phyloP scores from a whole-genome alignment of 345 rosid species.

The Eucalyptus pumila region DNA sequence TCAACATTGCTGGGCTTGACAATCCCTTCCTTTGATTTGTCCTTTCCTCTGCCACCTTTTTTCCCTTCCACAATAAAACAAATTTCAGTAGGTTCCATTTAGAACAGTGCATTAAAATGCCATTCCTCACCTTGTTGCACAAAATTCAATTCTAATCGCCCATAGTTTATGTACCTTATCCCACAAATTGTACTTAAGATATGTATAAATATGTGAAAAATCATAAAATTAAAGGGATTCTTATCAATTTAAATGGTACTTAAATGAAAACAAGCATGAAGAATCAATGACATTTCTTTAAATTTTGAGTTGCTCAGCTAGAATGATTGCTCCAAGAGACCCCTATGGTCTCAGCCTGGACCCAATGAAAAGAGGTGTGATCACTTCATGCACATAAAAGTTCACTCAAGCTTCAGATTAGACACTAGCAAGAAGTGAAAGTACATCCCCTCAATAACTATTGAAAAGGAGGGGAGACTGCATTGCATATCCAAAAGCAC shows the following conservation, averaged over 20 bases:
- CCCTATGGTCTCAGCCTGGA: background rate
- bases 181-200: background rate
- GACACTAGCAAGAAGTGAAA: background rate
- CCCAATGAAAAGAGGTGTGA: background rate
- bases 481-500: background rate
- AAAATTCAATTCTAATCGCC: background rate
- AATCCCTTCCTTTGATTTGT: conserved; percentile 31
- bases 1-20: conserved; percentile 36
- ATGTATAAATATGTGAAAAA: background rate
- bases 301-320: background rate
- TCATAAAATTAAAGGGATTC: background rate
- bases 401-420: background rate
- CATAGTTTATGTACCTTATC: background rate
- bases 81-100: background rate
- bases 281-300: background rate
- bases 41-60: conserved; percentile 48
- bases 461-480: background rate
- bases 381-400: background rate
- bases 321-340: background rate
- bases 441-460: background rate
- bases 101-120: background rate
- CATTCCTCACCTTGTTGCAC: background rate
- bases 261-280: background rate
- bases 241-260: background rate
- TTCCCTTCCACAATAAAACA: conserved; percentile 18